phyloP scores from a whole-genome alignment of 2,329 filamentous ascomycete species.

The Clonostachys byssicola region DNA sequence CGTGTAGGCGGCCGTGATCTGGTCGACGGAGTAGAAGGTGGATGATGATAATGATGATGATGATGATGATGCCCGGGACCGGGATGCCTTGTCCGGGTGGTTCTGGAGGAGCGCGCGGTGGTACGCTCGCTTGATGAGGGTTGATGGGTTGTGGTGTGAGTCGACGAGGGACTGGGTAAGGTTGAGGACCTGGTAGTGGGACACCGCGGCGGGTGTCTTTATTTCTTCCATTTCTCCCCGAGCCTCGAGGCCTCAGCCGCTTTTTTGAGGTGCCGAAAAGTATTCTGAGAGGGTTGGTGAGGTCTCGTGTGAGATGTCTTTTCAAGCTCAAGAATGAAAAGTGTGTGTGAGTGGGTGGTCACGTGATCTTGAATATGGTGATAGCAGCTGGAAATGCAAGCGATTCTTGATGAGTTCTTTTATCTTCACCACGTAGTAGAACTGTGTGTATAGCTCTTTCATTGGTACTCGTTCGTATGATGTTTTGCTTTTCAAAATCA shows the following conservation, averaged over 20 bases:
- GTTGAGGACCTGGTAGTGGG: slow-evolving; percentile 58
- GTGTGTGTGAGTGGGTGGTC: background rate
- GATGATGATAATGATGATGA: too few relatives aligned
- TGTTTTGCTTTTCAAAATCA: too few relatives aligned
- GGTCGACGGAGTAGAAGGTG: slow-evolving; percentile 2
- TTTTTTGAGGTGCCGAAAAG: background rate
- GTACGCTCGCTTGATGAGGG: slow-evolving; percentile 59
- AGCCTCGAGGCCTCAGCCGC: too few relatives aligned
- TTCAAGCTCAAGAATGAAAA: too few relatives aligned
- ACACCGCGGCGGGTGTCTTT: slow-evolving; percentile 20
- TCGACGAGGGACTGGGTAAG: slow-evolving; percentile 45
- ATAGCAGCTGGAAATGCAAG: background rate
- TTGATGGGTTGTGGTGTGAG: slow-evolving; percentile 32
- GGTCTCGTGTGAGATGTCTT: background rate
- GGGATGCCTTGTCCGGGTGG: slow-evolving; percentile 56
- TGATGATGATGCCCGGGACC: slow-evolving; percentile 3
- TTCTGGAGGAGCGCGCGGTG: slow-evolving; percentile 59
- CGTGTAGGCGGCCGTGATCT: slow-evolving; percentile 57
- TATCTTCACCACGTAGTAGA: too few relatives aligned
- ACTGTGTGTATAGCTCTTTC: too few relatives aligned
- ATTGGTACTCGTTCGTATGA: too few relatives aligned
- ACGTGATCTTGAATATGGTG: background rate
- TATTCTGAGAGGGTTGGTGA: background rate
- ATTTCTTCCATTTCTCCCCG: background rate
- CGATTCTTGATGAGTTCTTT: too few relatives aligned